Evolutionary conservation across 2,329 filamentous ascomycete genomes (phyloP), one percentile per base, ranked within the genome.

Genomic region (Paramyrothecium roridum): DNA sequence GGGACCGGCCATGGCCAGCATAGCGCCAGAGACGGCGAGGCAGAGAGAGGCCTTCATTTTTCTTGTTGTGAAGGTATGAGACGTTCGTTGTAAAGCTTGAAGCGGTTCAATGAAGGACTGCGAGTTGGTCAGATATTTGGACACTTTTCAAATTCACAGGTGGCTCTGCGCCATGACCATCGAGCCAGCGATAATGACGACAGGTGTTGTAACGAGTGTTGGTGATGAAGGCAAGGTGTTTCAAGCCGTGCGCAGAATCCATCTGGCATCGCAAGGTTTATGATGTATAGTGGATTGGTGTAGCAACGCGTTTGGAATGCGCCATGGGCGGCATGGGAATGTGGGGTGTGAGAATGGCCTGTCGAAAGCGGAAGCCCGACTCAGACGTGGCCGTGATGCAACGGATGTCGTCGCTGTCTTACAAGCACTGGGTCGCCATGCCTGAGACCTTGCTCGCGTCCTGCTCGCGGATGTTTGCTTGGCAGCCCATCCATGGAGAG

Each of bases 31-130:
- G 61, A 73, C 70, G 60, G 71, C 69, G 61, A 83, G 67, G 60
- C 77, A 68, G 55, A 77, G 57, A 50, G 79, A 78, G 49, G 75
- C 70, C 74, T 80, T 82, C 80, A 83, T 83, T 59, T 68, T 79
- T 69, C 56, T 57, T 50, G 56, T 49, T 58, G 52, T 54, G 57
- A 54, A 50, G 52, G 33, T n/a, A n/a, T n/a, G n/a, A 47, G 51
- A 53, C 30, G 47, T 30, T 30, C 34, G 47, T n/a, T n/a, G 54
- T 52, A 57, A 19, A 37, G 26, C 23, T 40, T n/a, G 49, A 40
- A 19, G 40, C 13, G 30, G 30, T 37, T n/a, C 40, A 20, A 47
- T 53, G 55, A 43, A 52, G 47, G 56, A 59, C 63, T 65, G 54
- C 54, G 48, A 56, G 51, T 48, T 52, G 48, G 63, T 65, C 49